These are phyloP conservation scores for Naganishia vishniacii DNA, from an alignment of 768 basidiomycete genomes.

Conservation along the genomic window DNA sequence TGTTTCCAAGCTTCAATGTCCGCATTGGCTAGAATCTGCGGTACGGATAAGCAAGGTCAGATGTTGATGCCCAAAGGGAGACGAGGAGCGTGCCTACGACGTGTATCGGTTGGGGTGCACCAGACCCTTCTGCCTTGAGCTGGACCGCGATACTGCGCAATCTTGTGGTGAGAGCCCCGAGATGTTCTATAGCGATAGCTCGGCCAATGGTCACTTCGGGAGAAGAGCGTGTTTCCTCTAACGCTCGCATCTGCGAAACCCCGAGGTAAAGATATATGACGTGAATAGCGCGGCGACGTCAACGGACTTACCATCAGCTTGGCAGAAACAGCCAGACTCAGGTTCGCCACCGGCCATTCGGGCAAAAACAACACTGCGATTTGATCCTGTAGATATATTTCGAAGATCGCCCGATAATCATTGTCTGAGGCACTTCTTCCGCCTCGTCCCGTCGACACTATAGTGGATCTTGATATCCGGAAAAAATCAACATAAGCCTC, in stretches of 20 bases:
- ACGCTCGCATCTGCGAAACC: constrained; percentile 61
- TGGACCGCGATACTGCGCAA: constrained; percentile 50
- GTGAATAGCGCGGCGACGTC: background rate
- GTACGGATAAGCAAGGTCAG: background rate
- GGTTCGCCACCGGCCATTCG: constrained; percentile 90
- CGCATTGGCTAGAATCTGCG: background rate
- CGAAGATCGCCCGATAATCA: constrained; percentile 87
- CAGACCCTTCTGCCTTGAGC: background rate
- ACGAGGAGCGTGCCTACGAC: background rate
- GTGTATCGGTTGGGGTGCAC: background rate
- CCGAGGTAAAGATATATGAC: background rate
- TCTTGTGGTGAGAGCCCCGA: constrained; percentile 84
- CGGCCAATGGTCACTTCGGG: constrained; percentile 79
- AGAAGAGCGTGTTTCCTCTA: constrained; percentile 71
- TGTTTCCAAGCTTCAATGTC: constrained; percentile 8
- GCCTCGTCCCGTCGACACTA: constrained; percentile 14
- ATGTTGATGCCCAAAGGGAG: background rate
- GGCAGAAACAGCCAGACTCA: constrained; percentile 72
- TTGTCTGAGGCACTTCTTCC: constrained; percentile 24
- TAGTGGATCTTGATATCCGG: background rate
- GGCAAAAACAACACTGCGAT: constrained; percentile 86
- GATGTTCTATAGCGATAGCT: constrained; percentile 82
- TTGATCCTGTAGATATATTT: constrained; percentile 81
- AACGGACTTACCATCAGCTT: constrained; percentile 68
- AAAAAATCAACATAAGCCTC: too few species aligned